phyloP scores from a whole-genome alignment of 2,329 filamentous ascomycete species.

The Trichoderma hamatum region DNA sequence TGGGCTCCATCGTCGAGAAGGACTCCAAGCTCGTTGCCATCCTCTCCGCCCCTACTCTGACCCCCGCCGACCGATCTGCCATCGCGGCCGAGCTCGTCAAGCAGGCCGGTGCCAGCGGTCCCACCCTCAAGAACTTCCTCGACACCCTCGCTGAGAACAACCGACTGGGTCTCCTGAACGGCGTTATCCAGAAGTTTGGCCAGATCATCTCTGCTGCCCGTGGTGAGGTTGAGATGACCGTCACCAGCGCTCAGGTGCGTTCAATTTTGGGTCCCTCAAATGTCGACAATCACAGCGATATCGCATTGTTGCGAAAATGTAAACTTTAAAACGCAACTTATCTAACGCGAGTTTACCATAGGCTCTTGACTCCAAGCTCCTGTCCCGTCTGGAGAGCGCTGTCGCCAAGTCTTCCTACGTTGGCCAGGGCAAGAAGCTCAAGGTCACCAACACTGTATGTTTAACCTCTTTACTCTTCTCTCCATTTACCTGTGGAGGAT shows the following conservation, averaged over 20 bases:
- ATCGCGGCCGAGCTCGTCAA: conserved; percentile 89
- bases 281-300: not conserved
- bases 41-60: conserved; percentile 80
- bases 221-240: conserved; percentile 90
- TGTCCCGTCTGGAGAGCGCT: conserved; percentile 82
- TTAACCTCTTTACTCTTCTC: not conserved
- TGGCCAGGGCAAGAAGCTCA: conserved; percentile 93
- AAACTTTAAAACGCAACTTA: not conserved
- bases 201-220: conserved; percentile 84
- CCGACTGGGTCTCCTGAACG: conserved; percentile 79
- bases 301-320: not conserved
- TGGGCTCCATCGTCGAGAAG: conserved; percentile 73
- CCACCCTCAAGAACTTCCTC: conserved; percentile 94
- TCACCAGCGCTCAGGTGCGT: conserved; percentile 86
- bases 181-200: conserved; percentile 84
- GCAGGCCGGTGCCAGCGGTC: conserved; percentile 72
- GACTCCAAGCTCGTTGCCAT: conserved; percentile 80
- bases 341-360: conserved; percentile 43
- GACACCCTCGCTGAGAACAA: conserved; percentile 93
- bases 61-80: conserved; percentile 75
- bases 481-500: not conserved
- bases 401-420: conserved; percentile 88
- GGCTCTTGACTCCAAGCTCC: conserved; percentile 84
- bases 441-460: conserved; percentile 85
- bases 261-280: not conserved